These are phyloP conservation scores for Alternaria gansuensis DNA, from an alignment of 2,329 filamentous ascomycete species.

Conservation along the genomic window DNA sequence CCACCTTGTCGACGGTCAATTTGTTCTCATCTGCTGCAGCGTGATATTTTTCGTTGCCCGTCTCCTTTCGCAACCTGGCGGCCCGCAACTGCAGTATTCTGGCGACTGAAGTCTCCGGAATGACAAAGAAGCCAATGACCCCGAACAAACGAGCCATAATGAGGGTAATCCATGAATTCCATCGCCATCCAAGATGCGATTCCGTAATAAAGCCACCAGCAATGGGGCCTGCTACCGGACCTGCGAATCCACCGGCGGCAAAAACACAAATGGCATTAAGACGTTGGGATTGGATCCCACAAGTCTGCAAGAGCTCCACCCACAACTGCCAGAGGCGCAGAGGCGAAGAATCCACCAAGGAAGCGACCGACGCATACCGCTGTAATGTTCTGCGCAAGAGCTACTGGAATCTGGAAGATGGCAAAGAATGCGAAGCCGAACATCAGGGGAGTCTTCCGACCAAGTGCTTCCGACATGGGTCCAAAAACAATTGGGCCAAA, in stretches of 20 bases:
- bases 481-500: slow-evolving; percentile 59
- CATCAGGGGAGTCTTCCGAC: slow-evolving; percentile 52
- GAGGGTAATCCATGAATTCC: slow-evolving; percentile 51
- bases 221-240: slow-evolving; percentile 60
- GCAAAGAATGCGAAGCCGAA: slow-evolving; percentile 49
- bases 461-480: slow-evolving; percentile 62
- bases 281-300: slow-evolving; percentile 49
- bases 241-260: slow-evolving; percentile 48
- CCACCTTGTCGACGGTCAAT: slow-evolving; percentile 67
- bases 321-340: slow-evolving; percentile 51
- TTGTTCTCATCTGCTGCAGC: slow-evolving; percentile 65
- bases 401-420: slow-evolving; percentile 54
- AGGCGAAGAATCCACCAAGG: slow-evolving; percentile 62
- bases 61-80: slow-evolving; percentile 43
- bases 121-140: slow-evolving; percentile 33
- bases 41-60: slow-evolving; percentile 50
- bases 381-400: slow-evolving; percentile 58
- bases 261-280: slow-evolving; percentile 52
- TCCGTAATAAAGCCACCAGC: slow-evolving; percentile 49
- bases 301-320: slow-evolving; percentile 50
- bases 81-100: slow-evolving; percentile 45
- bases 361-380: slow-evolving; percentile 63
- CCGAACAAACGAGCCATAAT: slow-evolving; percentile 48
- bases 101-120: slow-evolving; percentile 46
- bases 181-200: slow-evolving; percentile 49